Percentiles rank a stretch among this genome's conserved stretches.
phyloP scores from a whole-genome alignment of 345 rosid species.

The Trapa bicornis region DNA sequence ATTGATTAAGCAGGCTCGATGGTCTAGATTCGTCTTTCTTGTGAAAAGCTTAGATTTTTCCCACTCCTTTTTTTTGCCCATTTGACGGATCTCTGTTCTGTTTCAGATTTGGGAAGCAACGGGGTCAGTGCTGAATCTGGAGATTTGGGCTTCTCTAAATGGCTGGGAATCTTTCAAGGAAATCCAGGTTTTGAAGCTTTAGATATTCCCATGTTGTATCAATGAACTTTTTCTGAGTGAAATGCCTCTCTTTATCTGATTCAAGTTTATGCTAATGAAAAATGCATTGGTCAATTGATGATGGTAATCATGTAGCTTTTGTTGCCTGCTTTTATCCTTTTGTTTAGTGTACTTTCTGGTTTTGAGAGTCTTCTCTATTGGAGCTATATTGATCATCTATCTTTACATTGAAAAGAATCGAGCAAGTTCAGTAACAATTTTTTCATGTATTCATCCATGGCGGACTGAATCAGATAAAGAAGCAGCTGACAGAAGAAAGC shows the following conservation, averaged over 20 bases:
- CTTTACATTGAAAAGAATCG: neutral
- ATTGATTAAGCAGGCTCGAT: neutral
- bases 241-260: neutral
- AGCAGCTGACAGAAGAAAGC: constrained; percentile 61
- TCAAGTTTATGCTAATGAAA: neutral
- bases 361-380: neutral
- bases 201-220: neutral
- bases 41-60: neutral
- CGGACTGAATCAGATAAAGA: constrained; percentile 33
- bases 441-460: neutral
- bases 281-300: neutral
- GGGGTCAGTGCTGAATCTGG: constrained; percentile 33
- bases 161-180: constrained; percentile 47
- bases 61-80: neutral
- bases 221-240: neutral
- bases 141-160: constrained; percentile 81
- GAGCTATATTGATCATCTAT: too few relatives aligned
- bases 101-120: constrained; percentile 34
- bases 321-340: neutral
- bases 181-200: constrained; percentile 25
- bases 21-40: neutral
- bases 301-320: too few relatives aligned
- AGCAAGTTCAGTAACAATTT: neutral
- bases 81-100: neutral
- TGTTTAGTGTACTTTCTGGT: neutral